Base-by-base conservation (phyloP, 495 filamentous ascomycete species). In the Penicillium cosmopolitanum region DNA sequence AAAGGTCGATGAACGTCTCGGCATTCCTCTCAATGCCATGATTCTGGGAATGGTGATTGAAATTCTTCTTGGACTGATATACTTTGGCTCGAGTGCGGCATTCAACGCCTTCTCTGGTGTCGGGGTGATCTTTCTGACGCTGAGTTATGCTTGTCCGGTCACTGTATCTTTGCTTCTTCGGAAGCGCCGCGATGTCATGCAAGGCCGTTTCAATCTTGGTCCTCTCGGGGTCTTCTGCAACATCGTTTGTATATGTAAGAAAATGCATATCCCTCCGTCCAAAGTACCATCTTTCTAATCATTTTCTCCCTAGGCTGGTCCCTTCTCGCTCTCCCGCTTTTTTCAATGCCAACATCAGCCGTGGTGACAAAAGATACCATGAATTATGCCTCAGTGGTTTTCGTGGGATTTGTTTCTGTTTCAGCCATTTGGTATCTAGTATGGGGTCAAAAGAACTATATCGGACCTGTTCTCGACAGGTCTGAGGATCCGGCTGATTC, bases 311-410 rank as follows among this genome's bases (percentile, higher is more conserved):
- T 60, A 86, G 85, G 69, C 35, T 87, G 85, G 85, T 81, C 79
- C 5, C 43, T 77, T 9, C 73, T 87, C 21, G 84, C 80, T 6
- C 75, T 86, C 43, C 85, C 84, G 1, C 70, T 80, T 12, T 80
- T 80, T 66, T 76, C 63, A 44, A 77, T 80, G 74, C 77, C 77
- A 1, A 62, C 72, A 4, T 66, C 53, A 51, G 60, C 50, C 18
- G 66, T 72, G 1, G 74, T 82, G n/a, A 72, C 69, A 13, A 50
- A 63, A 1, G 61, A 66, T 19, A 70, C 63, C 3, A 82, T 82
- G 73, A 83, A 85, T 61, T 86, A 86, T 62, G 83, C 84, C 25
- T 78, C 66, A 2, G 82, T 85, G 10, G 84, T 86, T 11, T 87
- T 87, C 64, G 77, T 80, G 36, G 81, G 79, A 3, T 81, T 82